Conservation (phyloP, 768 basidiomycete species). For the Mycena albidolilacea region DNA sequence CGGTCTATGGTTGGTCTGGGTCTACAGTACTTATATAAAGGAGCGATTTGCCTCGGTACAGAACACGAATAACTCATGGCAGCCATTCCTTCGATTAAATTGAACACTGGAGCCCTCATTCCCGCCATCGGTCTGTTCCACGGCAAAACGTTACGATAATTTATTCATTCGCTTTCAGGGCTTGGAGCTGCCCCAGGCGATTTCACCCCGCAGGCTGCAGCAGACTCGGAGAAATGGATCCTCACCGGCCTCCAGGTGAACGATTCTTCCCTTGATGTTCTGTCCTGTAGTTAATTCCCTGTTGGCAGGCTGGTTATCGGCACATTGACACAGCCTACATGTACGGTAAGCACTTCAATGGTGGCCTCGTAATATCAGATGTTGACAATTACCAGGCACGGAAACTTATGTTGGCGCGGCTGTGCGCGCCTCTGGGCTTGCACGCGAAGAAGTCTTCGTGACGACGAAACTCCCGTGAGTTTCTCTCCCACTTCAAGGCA, state of each 20-base stretch:
- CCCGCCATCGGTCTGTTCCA: conserved; percentile 20
- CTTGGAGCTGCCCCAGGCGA: conserved; percentile 3
- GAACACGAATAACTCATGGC: too few species aligned
- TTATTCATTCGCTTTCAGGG: conserved; percentile 8
- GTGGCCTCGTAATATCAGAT: not conserved
- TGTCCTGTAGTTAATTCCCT: not conserved
- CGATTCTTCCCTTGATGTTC: not conserved
- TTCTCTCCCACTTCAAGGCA: not conserved
- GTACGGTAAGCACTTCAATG: conserved; percentile 48
- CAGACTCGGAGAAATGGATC: conserved; percentile 55
- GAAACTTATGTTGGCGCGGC: conserved; percentile 61
- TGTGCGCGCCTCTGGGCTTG: conserved; percentile 62
- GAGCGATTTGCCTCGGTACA: not conserved
- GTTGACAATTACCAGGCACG: conserved; percentile 44
- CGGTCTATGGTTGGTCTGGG: too few species aligned
- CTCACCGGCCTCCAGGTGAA: conserved; percentile 56
- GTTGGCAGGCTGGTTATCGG: conserved; percentile 54
- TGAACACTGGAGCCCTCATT: conserved; percentile 25
- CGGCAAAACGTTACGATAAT: not conserved
- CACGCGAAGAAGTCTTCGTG: conserved; percentile 64
- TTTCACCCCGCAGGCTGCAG: conserved; percentile 49
- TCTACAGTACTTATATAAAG: not conserved
- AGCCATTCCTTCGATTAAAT: conserved; percentile 12
- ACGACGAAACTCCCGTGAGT: conserved; percentile 65
- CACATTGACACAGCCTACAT: conserved; percentile 58